Evolutionary conservation across 768 basidiomycete species (phyloP).

Genomic region (Postia placenta): DNA sequence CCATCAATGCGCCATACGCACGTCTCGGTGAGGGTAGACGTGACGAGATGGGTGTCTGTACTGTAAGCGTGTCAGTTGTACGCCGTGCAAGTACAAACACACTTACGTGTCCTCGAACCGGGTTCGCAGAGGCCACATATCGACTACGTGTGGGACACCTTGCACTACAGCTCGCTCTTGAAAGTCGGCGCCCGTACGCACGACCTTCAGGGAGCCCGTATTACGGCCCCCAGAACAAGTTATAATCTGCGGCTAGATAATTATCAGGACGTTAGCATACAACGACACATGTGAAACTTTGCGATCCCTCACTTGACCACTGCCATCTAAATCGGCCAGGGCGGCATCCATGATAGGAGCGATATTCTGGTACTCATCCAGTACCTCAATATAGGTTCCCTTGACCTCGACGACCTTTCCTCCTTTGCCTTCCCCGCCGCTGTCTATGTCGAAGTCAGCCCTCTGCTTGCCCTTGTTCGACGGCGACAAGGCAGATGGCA

Average conservation of each 20-base stretch:
- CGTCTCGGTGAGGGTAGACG: constrained; percentile 53
- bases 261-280: not conserved
- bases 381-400: constrained; percentile 53
- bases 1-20: constrained; percentile 47
- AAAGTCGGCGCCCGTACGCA: constrained; percentile 81
- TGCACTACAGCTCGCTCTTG: constrained; percentile 53
- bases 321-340: constrained; percentile 66
- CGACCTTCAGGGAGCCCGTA: constrained; percentile 68
- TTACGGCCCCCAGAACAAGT: constrained; percentile 81
- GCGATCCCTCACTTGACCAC: constrained; percentile 71
- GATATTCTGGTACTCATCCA: constrained; percentile 68
- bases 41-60: constrained; percentile 47
- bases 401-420: constrained; percentile 45
- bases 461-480: constrained; percentile 31
- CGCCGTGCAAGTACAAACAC: not conserved
- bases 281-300: too few relatives aligned
- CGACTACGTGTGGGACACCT: constrained; percentile 49
- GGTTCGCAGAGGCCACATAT: constrained; percentile 55
- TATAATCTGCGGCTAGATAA: constrained; percentile 62
- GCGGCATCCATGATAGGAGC: constrained; percentile 80
- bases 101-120: constrained; percentile 45
- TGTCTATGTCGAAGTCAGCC: constrained; percentile 28
- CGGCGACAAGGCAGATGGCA: constrained; percentile 26
- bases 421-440: constrained; percentile 21
- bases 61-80: constrained; percentile 25